These are phyloP conservation scores for Pleoardoris graminearum DNA, from an alignment of 2,329 filamentous ascomycete species.

Conservation along the genomic window DNA sequence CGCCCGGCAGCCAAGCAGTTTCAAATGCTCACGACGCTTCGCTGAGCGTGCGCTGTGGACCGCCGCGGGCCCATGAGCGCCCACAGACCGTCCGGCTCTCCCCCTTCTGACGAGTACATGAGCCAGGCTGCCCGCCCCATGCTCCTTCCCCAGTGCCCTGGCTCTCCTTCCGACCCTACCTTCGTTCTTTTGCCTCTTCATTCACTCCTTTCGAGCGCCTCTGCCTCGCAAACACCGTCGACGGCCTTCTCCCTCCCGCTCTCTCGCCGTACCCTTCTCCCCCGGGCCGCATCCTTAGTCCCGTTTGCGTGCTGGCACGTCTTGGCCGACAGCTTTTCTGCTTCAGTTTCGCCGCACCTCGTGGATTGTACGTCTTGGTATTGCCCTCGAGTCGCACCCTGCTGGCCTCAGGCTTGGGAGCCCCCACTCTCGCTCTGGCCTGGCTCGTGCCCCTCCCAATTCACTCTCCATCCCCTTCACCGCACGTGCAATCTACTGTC, in stretches of 20 bases:
- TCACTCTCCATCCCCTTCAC: constrained; percentile 16
- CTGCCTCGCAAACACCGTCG: constrained; percentile 11
- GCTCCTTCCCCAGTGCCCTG: constrained; percentile 14
- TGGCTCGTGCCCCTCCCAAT: constrained; percentile 15
- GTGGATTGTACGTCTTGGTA: constrained; percentile 40
- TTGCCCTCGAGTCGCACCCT: constrained; percentile 16
- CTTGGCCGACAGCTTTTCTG: constrained; percentile 40
- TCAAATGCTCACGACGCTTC: constrained; percentile 39
- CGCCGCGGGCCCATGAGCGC: too few relatives aligned
- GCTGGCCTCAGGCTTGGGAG: constrained; percentile 20
- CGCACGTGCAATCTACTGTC: too few relatives aligned
- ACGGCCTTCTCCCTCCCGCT: constrained; percentile 12
- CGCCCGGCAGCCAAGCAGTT: constrained; percentile 40
- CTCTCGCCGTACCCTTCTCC: constrained; percentile 20
- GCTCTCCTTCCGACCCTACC: constrained; percentile 7
- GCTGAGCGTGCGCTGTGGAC: constrained; percentile 40
- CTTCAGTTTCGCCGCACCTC: constrained; percentile 28
- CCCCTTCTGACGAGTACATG: constrained; percentile 20
- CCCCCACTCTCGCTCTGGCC: constrained; percentile 18
- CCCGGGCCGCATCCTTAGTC: constrained; percentile 24
- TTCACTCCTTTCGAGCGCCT: constrained; percentile 38
- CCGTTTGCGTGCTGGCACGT: constrained; percentile 44
- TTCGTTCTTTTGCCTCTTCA: constrained; percentile 24
- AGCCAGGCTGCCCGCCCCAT: constrained; percentile 18
- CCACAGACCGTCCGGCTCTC: not conserved